Evolutionary conservation across 306 rosid genomes (phyloP).

Genomic region (Cajanus cajan): DNA sequence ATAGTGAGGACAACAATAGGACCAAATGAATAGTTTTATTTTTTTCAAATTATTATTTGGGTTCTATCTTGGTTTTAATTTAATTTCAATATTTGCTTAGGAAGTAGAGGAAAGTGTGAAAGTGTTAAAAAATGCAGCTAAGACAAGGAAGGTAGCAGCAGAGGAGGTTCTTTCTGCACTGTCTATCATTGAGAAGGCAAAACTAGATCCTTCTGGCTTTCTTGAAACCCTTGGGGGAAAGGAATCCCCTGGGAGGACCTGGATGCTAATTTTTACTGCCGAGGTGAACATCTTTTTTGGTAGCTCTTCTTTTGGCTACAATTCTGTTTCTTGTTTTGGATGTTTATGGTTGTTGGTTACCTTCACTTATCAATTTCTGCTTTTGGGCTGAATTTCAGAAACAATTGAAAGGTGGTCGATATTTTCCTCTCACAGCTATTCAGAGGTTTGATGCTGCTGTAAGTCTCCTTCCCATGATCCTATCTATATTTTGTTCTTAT

Average conservation of each 20-base stretch:
- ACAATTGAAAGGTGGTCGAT: conserved; percentile 66
- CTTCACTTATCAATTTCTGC: conserved; percentile 15
- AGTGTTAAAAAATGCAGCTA: conserved; percentile 79
- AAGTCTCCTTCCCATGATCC: conserved; percentile 45
- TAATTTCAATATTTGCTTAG: conserved; percentile 40
- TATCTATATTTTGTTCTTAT: conserved; percentile 19
- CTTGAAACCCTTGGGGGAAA: conserved; percentile 75
- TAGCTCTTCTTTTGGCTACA: neutral
- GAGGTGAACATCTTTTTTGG: conserved; percentile 46
- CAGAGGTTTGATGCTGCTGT: conserved; percentile 94
- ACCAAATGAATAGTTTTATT: neutral
- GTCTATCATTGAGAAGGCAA: conserved; percentile 73
- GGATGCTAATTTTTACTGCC: conserved; percentile 92
- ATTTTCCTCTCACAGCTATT: conserved; percentile 86
- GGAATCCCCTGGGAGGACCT: conserved; percentile 88
- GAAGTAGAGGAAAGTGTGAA: conserved; percentile 74
- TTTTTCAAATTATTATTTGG: neutral
- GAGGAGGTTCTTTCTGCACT: conserved; percentile 76
- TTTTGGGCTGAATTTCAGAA: conserved; percentile 53
- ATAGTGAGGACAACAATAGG: no score
- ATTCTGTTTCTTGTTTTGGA: neutral
- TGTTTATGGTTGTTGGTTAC: neutral
- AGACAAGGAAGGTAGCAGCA: conserved; percentile 60
- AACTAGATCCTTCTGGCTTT: conserved; percentile 72
- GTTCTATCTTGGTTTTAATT: conserved; percentile 5